phyloP scores from a whole-genome alignment of 2,329 filamentous ascomycete species.

The Cladophialophora carrionii region DNA sequence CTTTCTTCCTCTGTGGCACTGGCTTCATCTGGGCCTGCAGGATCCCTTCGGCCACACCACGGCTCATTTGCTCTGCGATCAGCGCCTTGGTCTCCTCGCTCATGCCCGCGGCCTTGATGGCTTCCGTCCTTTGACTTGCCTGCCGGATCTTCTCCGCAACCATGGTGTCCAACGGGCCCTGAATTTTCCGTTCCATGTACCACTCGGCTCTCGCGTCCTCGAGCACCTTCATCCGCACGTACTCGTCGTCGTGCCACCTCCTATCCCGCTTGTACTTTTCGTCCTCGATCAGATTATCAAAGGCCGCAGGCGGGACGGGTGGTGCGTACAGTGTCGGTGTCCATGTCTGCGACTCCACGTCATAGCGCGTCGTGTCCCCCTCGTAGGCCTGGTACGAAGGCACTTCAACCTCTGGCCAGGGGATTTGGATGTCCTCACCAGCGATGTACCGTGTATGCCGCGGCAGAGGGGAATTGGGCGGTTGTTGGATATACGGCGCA shows the following conservation, averaged over 20 bases:
- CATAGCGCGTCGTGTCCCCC: constrained; percentile 73
- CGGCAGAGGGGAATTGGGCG: constrained; percentile 50
- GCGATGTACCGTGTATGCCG: constrained; percentile 61
- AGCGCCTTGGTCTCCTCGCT: constrained; percentile 17
- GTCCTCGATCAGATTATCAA: constrained; percentile 24
- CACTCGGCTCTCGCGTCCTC: constrained; percentile 36
- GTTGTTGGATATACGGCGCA: constrained; percentile 56
- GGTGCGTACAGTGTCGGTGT: constrained; percentile 25
- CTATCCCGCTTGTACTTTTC: constrained; percentile 26
- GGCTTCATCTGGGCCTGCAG: not conserved
- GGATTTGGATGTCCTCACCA: constrained; percentile 65
- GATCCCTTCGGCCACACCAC: constrained; percentile 6
- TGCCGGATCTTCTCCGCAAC: constrained; percentile 18
- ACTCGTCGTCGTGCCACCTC: constrained; percentile 34
- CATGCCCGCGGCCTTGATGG: constrained; percentile 20
- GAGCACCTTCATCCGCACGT: constrained; percentile 36
- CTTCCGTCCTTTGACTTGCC: constrained; percentile 17
- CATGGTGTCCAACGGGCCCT: constrained; percentile 24
- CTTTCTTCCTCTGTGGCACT: not conserved
- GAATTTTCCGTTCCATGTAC: constrained; percentile 32
- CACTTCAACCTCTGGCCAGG: constrained; percentile 68
- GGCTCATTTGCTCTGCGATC: constrained; percentile 12
- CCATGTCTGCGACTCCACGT: constrained; percentile 63
- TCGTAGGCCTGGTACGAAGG: constrained; percentile 59
- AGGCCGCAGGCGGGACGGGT: constrained; percentile 18